These are phyloP conservation scores for Penstemon eatonii DNA, from an alignment of 257 asterid species.

Conservation along the genomic window DNA sequence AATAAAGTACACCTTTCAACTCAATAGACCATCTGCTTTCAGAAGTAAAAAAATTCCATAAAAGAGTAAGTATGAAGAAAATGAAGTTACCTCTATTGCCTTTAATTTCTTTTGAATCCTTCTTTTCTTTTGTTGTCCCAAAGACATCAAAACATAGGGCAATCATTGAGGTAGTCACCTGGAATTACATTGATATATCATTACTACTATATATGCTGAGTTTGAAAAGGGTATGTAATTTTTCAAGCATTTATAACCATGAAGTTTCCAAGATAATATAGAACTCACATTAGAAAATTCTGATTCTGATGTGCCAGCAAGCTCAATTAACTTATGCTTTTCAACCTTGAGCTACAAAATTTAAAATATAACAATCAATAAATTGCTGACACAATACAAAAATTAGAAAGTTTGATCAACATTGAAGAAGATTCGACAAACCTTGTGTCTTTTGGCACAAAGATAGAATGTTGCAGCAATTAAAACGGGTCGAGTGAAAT, in stretches of 20 bases:
- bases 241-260: neutral
- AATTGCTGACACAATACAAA: neutral
- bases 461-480: slow-evolving; percentile 84
- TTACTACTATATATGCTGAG: neutral
- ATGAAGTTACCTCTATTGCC: slow-evolving; percentile 74
- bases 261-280: neutral
- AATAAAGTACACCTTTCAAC: neutral
- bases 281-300: slow-evolving; percentile 72
- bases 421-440: slow-evolving; percentile 19
- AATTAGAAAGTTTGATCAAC: neutral
- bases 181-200: slow-evolving; percentile 26
- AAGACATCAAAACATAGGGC: slow-evolving; percentile 83
- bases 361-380: neutral
- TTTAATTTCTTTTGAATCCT: slow-evolving; percentile 68
- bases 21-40: too few relatives aligned
- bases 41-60: neutral
- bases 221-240: neutral
- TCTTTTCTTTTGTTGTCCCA: slow-evolving; percentile 76
- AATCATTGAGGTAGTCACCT: slow-evolving; percentile 83
- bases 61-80: neutral
- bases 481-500: slow-evolving; percentile 79
- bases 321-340: slow-evolving; percentile 71
- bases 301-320: slow-evolving; percentile 88
- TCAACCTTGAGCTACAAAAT: slow-evolving; percentile 80
- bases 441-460: slow-evolving; percentile 82